A percentile compares a stretch with the other conserved stretches of the same genome.
These are phyloP conservation scores for Mentha longifolia DNA, from an alignment of 257 asterid species.

Conservation along the genomic window DNA sequence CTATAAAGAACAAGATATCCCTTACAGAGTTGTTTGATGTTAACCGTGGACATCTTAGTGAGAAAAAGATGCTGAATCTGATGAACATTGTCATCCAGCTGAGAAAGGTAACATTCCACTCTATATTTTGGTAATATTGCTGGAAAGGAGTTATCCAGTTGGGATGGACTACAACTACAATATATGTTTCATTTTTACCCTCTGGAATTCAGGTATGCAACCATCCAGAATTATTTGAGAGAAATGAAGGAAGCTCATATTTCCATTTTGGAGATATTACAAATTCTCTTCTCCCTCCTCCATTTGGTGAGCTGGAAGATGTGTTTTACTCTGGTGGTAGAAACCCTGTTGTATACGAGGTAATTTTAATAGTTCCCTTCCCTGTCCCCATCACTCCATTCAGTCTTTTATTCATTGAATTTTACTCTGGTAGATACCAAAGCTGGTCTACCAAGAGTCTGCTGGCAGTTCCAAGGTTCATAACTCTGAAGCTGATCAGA, in stretches of 20 bases:
- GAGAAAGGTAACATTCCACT: slow-evolving; percentile 71
- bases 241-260: slow-evolving; percentile 93
- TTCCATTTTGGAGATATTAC: slow-evolving; percentile 87
- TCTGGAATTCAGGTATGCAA: slow-evolving; percentile 81
- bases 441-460: slow-evolving; percentile 73
- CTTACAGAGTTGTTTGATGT: slow-evolving; percentile 93
- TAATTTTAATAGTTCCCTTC: slow-evolving; percentile 35
- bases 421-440: slow-evolving; percentile 70
- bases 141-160: slow-evolving; percentile 13
- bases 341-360: slow-evolving; percentile 88
- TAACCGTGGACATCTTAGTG: slow-evolving; percentile 93
- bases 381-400: neutral
- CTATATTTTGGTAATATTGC: slow-evolving; percentile 20
- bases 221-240: slow-evolving; percentile 98
- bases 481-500: slow-evolving; percentile 42
- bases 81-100: slow-evolving; percentile 99
- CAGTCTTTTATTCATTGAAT: slow-evolving; percentile 26
- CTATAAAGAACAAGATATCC: slow-evolving; percentile 95
- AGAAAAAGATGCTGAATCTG: slow-evolving; percentile 87
- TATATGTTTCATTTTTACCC: slow-evolving; percentile 1
- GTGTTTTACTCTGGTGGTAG: slow-evolving; percentile 73
- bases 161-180: slow-evolving; percentile 12
- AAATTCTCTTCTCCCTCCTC: slow-evolving; percentile 85
- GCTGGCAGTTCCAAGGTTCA: slow-evolving; percentile 41
- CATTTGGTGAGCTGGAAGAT: slow-evolving; percentile 89